phyloP scores from a whole-genome alignment of 768 basidiomycete genomes.

The Gyrodon lividus region DNA sequence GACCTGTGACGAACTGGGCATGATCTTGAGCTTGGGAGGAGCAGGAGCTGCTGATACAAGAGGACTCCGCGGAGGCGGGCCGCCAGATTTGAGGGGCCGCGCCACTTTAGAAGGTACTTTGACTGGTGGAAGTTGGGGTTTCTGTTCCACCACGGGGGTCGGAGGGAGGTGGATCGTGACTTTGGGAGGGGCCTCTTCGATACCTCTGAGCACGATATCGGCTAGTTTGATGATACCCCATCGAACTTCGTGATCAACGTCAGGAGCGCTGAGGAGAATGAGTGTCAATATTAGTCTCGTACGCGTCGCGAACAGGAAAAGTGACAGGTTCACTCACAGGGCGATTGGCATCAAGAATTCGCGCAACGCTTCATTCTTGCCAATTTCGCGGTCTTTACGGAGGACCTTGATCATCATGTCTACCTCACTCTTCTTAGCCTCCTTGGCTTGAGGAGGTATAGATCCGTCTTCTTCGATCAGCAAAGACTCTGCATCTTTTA shows the following conservation, averaged over 20 bases:
- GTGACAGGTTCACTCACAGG: conserved; percentile 50
- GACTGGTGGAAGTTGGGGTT: conserved; percentile 54
- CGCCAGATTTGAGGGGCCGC: conserved; percentile 35
- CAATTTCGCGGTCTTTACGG: conserved; percentile 82
- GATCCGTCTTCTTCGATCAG: conserved; percentile 87
- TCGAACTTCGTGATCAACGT: conserved; percentile 84
- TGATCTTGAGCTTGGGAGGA: conserved; percentile 57
- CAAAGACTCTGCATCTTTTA: conserved; percentile 73
- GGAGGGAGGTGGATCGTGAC: conserved; percentile 79
- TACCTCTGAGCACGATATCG: conserved; percentile 80
- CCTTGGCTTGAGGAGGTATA: conserved; percentile 65
- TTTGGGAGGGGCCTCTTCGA: conserved; percentile 82
- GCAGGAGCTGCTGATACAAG: conserved; percentile 27
- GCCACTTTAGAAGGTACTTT: conserved; percentile 47
- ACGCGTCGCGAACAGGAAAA: neutral
- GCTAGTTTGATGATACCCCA: conserved; percentile 91
- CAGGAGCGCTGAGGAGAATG: conserved; percentile 52
- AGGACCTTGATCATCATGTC: conserved; percentile 85
- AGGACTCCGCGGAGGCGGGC: conserved; percentile 32
- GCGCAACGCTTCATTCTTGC: conserved; percentile 74
- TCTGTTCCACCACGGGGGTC: conserved; percentile 65
- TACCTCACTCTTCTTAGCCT: conserved; percentile 78
- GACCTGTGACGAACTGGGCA: conserved; percentile 18
- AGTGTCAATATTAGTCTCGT: neutral
- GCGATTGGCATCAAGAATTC: conserved; percentile 81